These are phyloP conservation scores for Bipolaris gigantea DNA, from an alignment of 2,329 filamentous ascomycete genomes.

Conservation along the genomic window DNA sequence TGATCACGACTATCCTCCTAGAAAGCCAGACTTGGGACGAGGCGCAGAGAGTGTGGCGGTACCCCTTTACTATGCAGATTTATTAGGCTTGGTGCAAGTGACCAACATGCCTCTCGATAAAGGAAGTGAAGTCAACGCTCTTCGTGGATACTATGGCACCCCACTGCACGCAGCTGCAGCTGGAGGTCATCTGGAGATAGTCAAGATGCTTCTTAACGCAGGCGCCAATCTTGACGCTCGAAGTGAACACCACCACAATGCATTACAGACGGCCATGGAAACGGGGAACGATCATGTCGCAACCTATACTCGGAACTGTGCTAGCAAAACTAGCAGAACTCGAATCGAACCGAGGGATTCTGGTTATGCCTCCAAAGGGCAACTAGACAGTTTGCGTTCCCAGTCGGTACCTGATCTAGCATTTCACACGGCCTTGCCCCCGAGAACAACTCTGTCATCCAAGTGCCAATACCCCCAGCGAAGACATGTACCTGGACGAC, in stretches of 20 bases:
- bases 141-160: constrained; percentile 17
- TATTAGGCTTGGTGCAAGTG: constrained; percentile 17
- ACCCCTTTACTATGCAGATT: constrained; percentile 30
- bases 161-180: constrained; percentile 12
- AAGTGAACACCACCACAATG: background rate
- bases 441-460: background rate
- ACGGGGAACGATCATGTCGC: background rate
- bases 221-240: background rate
- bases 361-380: background rate
- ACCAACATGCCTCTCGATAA: constrained; percentile 13
- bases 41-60: constrained; percentile 2
- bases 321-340: background rate
- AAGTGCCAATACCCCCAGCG: background rate
- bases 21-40: constrained; percentile 5
- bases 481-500: background rate
- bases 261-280: background rate
- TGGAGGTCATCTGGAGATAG: background rate
- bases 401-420: background rate
- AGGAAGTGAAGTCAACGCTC: constrained; percentile 16
- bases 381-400: background rate
- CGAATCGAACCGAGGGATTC: background rate
- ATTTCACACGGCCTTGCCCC: background rate
- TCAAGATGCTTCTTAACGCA: background rate
- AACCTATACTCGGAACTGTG: background rate
- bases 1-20: constrained; percentile 18